Evolutionary conservation across 1,284 basidiomycete genomes (phyloP).

Genomic region (Microbotryum intermedium): DNA sequence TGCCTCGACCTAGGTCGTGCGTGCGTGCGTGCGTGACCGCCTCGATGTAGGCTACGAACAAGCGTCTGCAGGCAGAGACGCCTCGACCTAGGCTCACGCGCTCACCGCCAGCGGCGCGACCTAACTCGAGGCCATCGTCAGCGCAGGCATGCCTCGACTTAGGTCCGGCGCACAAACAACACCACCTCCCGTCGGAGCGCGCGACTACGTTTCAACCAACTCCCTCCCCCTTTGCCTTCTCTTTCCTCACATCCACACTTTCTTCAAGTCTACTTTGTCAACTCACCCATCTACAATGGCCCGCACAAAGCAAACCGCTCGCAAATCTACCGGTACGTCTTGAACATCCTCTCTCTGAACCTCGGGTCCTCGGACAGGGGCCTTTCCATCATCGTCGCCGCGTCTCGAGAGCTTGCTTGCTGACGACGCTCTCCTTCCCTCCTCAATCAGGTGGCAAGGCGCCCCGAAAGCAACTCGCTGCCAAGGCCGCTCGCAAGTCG

Average conservation of each 20-base stretch:
- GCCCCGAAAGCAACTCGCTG: conserved; percentile 49
- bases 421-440: conserved; percentile 26
- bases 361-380: conserved; percentile 41
- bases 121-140: too few relatives aligned
- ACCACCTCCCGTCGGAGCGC: too few relatives aligned
- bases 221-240: neutral
- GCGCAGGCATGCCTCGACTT: too few relatives aligned
- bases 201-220: too few relatives aligned
- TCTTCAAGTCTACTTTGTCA: neutral
- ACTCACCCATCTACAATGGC: conserved; percentile 34
- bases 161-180: too few relatives aligned
- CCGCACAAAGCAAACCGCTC: conserved; percentile 53
- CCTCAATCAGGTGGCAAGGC: conserved; percentile 45
- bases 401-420: conserved; percentile 10
- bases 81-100: too few relatives aligned
- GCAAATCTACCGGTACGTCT: conserved; percentile 44
- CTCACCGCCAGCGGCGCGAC: too few relatives aligned
- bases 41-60: too few relatives aligned
- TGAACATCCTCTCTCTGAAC: conserved; percentile 11
- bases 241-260: neutral
- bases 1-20: too few relatives aligned
- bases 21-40: too few relatives aligned
- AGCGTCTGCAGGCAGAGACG: too few relatives aligned
- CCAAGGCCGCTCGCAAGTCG: conserved; percentile 47
- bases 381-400: conserved; percentile 37